A percentile compares a stretch with the other conserved stretches of the same genome.
phyloP scores from a whole-genome alignment of 2,329 filamentous ascomycete species.

The Teratosphaeria gauchensis region DNA sequence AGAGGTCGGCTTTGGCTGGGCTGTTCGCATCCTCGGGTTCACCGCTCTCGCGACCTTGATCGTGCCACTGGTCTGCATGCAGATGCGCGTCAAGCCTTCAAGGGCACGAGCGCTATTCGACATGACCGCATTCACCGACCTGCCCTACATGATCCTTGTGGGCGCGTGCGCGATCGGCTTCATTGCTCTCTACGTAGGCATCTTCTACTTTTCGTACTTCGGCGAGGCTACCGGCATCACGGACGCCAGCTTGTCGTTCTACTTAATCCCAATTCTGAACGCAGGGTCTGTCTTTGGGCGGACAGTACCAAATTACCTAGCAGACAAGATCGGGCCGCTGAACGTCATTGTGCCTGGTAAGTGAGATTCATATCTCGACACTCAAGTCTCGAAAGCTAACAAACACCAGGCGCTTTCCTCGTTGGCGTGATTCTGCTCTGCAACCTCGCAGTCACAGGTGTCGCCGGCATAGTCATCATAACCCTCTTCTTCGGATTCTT shows the following conservation, averaged over 20 bases:
- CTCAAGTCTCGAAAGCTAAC: background rate
- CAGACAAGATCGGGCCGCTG: constrained; percentile 30
- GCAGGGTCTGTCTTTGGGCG: constrained; percentile 33
- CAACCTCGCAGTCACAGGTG: constrained; percentile 27
- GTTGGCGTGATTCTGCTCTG: constrained; percentile 28
- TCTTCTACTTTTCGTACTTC: constrained; percentile 36
- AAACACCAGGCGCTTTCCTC: constrained; percentile 17
- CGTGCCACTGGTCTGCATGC: constrained; percentile 22
- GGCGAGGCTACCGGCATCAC: constrained; percentile 23
- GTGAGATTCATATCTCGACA: background rate
- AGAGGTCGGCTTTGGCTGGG: constrained; percentile 23
- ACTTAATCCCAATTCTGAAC: constrained; percentile 35
- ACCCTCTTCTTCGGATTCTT: constrained; percentile 34
- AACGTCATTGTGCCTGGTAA: constrained; percentile 27
- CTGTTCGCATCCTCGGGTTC: constrained; percentile 21
- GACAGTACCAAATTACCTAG: constrained; percentile 29
- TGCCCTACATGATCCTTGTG: constrained; percentile 25
- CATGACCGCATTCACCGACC: constrained; percentile 30
- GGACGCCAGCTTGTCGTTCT: constrained; percentile 28
- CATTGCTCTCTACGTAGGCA: constrained; percentile 1
- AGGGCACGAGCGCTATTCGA: constrained; percentile 31
- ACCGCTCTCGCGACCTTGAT: constrained; percentile 23
- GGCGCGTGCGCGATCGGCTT: background rate
- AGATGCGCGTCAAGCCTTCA: constrained; percentile 27
- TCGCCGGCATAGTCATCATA: constrained; percentile 26